Conservation (phyloP, 345 rosid genomes). For the Populus pruinosa region DNA sequence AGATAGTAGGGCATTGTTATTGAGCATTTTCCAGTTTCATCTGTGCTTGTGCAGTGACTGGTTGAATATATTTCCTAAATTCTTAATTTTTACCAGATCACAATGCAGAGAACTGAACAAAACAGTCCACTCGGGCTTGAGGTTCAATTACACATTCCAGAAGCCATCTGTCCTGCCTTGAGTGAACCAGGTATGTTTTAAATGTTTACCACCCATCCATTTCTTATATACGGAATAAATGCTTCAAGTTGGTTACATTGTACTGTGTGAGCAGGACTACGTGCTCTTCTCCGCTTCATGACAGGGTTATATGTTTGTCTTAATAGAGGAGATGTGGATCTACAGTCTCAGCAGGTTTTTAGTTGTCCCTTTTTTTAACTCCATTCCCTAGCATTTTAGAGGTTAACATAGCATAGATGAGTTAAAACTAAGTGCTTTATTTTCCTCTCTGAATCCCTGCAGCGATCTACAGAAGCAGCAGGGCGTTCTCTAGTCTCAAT, state of each 20-base stretch:
- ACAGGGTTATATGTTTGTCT: constrained; percentile 90
- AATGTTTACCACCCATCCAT: background rate
- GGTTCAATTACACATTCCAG: constrained; percentile 91
- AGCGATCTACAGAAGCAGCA: constrained; percentile 88
- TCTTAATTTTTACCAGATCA: constrained; percentile 55
- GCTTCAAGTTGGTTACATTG: constrained; percentile 5
- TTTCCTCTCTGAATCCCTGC: constrained; percentile 31
- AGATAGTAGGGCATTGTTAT: constrained; percentile 3
- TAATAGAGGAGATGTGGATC: constrained; percentile 91
- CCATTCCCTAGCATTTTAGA: background rate
- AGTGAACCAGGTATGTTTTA: constrained; percentile 82
- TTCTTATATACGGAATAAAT: constrained; percentile 4
- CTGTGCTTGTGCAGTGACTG: background rate
- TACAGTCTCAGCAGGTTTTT: constrained; percentile 77
- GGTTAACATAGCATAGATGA: constrained; percentile 2
- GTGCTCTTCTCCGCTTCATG: constrained; percentile 94
- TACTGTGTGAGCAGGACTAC: constrained; percentile 61
- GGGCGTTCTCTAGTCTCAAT: constrained; percentile 82
- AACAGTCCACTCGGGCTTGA: constrained; percentile 95
- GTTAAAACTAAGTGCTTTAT: constrained; percentile 11
- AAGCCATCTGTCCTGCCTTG: constrained; percentile 96
- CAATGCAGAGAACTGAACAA: constrained; percentile 88
- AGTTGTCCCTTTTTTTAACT: background rate
- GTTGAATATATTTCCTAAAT: constrained; percentile 16
- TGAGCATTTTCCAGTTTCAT: constrained; percentile 7